Evolutionary conservation across 495 filamentous ascomycete genomes (phyloP).

Genomic region (Venustampulla echinocandica): DNA sequence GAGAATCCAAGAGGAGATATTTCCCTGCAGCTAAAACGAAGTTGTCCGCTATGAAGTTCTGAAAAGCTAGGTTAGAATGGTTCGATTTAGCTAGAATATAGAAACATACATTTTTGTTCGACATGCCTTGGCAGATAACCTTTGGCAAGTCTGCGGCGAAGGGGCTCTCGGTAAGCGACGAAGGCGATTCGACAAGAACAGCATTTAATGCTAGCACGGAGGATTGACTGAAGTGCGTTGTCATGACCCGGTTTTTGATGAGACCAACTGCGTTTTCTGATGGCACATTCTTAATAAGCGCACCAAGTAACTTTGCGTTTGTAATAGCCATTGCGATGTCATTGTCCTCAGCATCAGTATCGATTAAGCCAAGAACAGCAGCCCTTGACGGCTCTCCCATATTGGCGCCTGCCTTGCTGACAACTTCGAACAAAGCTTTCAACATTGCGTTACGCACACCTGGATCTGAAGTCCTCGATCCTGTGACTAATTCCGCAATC

Average conservation of each 20-base stretch:
- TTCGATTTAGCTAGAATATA: slow-evolving; percentile 1
- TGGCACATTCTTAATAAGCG: slow-evolving; percentile 74
- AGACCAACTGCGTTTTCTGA: slow-evolving; percentile 53
- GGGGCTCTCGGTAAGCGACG: slow-evolving; percentile 50
- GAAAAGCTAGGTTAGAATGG: slow-evolving; percentile 3
- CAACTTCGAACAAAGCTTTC: slow-evolving; percentile 90
- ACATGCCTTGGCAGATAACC: slow-evolving; percentile 73
- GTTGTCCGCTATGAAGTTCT: slow-evolving; percentile 82
- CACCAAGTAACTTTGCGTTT: slow-evolving; percentile 79
- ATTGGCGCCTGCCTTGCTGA: slow-evolving; percentile 85
- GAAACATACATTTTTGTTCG: slow-evolving; percentile 55
- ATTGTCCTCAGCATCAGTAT: slow-evolving; percentile 66
- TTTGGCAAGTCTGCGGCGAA: slow-evolving; percentile 63
- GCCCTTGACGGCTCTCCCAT: slow-evolving; percentile 86
- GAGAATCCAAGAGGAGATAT: slow-evolving; percentile 61
- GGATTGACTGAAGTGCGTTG: slow-evolving; percentile 51
- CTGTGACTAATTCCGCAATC: slow-evolving; percentile 75
- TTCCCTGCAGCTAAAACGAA: slow-evolving; percentile 92
- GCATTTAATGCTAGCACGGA: slow-evolving; percentile 82
- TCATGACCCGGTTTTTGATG: slow-evolving; percentile 76
- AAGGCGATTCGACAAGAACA: slow-evolving; percentile 69
- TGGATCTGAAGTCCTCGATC: slow-evolving; percentile 78
- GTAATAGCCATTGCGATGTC: slow-evolving; percentile 76
- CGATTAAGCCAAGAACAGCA: slow-evolving; percentile 77
- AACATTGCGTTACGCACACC: slow-evolving; percentile 96